These are phyloP conservation scores for Thermoascus crustaceus DNA, from an alignment of 2,329 filamentous ascomycete species.

Conservation along the genomic window DNA sequence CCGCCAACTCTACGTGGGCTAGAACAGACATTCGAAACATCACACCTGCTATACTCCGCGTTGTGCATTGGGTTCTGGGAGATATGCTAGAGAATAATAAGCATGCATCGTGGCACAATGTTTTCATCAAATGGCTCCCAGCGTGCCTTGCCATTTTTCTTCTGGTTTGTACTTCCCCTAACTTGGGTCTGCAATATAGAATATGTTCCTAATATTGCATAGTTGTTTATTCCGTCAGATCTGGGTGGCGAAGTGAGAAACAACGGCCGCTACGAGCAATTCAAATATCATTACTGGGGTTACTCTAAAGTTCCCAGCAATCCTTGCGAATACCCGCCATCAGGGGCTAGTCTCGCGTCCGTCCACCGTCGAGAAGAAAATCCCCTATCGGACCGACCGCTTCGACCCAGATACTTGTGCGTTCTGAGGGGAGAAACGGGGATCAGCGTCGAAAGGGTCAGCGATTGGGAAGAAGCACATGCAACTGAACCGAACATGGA, in stretches of 20 bases:
- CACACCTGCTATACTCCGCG: background rate
- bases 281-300: background rate
- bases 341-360: background rate
- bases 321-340: background rate
- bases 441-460: background rate
- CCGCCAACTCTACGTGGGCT: background rate
- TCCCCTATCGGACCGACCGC: slow-evolving; percentile 3
- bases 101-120: background rate
- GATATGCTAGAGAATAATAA: background rate
- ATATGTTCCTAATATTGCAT: background rate
- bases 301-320: background rate
- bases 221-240: background rate
- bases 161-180: background rate
- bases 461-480: background rate
- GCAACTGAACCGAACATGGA: background rate
- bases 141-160: background rate
- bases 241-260: background rate
- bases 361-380: background rate
- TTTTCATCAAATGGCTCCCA: background rate
- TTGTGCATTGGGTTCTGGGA: background rate
- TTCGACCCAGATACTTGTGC: slow-evolving; percentile 6
- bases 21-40: background rate
- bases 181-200: too few species aligned
- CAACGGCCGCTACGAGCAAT: background rate
- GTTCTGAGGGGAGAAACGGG: slow-evolving; percentile 1